Base-by-base conservation (phyloP, 768 basidiomycete species). In the Trametes villosa region DNA sequence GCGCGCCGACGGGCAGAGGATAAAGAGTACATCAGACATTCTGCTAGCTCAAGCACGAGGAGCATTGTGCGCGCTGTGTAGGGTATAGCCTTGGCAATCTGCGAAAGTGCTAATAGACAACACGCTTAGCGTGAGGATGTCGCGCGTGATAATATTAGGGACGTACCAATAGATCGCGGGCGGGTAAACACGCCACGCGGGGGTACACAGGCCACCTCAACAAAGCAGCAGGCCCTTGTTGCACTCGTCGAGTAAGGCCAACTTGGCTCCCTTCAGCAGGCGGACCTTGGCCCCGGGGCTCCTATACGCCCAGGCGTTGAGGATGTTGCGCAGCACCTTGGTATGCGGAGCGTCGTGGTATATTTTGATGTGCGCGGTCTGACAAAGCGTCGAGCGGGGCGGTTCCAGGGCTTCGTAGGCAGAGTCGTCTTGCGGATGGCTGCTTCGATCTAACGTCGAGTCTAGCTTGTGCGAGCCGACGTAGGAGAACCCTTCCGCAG, bases 301-400 rank as follows among this genome's bases (percentile, higher is more conserved):
- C 49, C 52, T 31, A 40, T 65, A 65, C 7, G 53, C 29, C 67
- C 67, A 67, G 1, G 53, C 52, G 13, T 50, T 26, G 3, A 67
- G 36, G 15, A 64, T 33, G 12, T 47, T 63, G 6, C 64, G 50
- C 13, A 67, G 30, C 11, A 26, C 36, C 30, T 46, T 45, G 5
- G 64, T 56, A 38, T 67, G 59, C 13, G 24, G 40, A 4, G 50
- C 53, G 36, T 65, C 64, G 42, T 67, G 67, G 48, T 63, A 65
- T 2, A 67, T 24, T 50, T 61, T 62, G 53, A 67, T 54, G 41
- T 67, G 47, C 44, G 55, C 67, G 29, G 41, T 40, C 22, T 29
- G 46, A 30, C 30, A 52, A 15, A 60, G 45, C 7, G 13, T 15
- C 18, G 40, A 15, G 36, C 36, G 36, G 7, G 36, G 36, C 13